Percentiles rank a stretch among this genome's conserved stretches.
phyloP scores from a whole-genome alignment of 305 asterid species.

The Rubia peregrina region DNA sequence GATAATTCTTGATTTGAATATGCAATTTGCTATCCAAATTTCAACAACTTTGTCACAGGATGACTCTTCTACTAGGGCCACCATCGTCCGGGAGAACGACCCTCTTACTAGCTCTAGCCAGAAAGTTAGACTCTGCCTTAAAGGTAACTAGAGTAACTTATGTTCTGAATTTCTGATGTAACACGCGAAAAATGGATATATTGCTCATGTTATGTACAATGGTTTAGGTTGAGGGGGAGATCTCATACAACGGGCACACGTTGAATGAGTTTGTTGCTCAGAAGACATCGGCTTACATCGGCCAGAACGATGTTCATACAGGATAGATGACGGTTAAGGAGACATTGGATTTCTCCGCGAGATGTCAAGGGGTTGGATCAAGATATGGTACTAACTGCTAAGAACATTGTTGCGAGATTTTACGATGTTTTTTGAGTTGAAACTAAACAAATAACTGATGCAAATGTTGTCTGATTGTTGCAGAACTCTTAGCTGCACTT shows the following conservation, averaged over 20 bases:
- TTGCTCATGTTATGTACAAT: background rate
- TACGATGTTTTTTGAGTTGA: background rate
- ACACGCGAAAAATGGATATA: background rate
- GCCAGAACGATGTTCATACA: slow-evolving; percentile 89
- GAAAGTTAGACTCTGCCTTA: slow-evolving; percentile 39
- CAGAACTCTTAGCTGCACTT: slow-evolving; percentile 79
- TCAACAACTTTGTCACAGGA: slow-evolving; percentile 25
- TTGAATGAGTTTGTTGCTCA: slow-evolving; percentile 71
- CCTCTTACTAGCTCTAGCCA: slow-evolving; percentile 53
- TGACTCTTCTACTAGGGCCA: slow-evolving; percentile 59
- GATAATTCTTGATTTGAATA: background rate
- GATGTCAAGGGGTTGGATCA: slow-evolving; percentile 90
- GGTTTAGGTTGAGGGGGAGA: slow-evolving; percentile 56
- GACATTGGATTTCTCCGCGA: slow-evolving; percentile 86
- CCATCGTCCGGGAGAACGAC: slow-evolving; percentile 63
- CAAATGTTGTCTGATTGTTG: background rate
- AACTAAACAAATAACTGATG: background rate
- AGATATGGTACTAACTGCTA: slow-evolving; percentile 51
- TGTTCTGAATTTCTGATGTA: background rate
- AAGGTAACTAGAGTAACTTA: slow-evolving; percentile 24
- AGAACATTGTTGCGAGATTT: background rate
- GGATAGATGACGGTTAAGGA: slow-evolving; percentile 97
- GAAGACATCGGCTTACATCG: slow-evolving; percentile 85
- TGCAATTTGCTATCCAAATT: background rate
- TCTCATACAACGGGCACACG: slow-evolving; percentile 72